phyloP scores from a whole-genome alignment of 1,284 basidiomycete genomes.

The Malassezia brasiliensis region DNA sequence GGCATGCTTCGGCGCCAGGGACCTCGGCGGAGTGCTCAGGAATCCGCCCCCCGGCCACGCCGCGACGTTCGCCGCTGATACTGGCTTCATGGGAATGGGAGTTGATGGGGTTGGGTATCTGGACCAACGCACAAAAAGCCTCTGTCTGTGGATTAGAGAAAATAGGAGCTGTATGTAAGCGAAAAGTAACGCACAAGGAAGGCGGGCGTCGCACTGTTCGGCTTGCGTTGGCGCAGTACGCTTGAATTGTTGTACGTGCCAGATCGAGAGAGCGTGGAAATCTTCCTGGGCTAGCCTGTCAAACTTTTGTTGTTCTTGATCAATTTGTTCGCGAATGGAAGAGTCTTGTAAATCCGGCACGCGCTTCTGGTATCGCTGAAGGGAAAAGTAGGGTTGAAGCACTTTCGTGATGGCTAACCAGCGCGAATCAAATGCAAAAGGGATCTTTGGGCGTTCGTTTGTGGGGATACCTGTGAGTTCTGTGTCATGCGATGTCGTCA shows the following conservation, averaged over 20 bases:
- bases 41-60: too few relatives aligned
- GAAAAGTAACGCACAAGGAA: background rate
- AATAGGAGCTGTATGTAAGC: slow-evolving; percentile 56
- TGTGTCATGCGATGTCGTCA: slow-evolving; percentile 18
- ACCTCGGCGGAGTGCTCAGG: too few relatives aligned
- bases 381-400: slow-evolving; percentile 67
- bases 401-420: slow-evolving; percentile 90
- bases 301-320: slow-evolving; percentile 49
- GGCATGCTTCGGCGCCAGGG: background rate
- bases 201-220: background rate
- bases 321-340: slow-evolving; percentile 20
- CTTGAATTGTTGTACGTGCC: slow-evolving; percentile 25
- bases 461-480: background rate
- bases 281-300: background rate
- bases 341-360: slow-evolving; percentile 59
- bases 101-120: slow-evolving; percentile 72
- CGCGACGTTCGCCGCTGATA: too few relatives aligned
- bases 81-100: too few relatives aligned
- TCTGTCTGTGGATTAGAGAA: slow-evolving; percentile 86
- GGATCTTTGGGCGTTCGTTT: background rate
- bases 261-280: background rate
- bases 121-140: slow-evolving; percentile 69
- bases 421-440: slow-evolving; percentile 59
- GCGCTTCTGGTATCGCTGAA: slow-evolving; percentile 52
- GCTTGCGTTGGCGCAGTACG: slow-evolving; percentile 49